Base-by-base conservation (phyloP, 768 basidiomycete genomes). In the Termitomyces sp. region DNA sequence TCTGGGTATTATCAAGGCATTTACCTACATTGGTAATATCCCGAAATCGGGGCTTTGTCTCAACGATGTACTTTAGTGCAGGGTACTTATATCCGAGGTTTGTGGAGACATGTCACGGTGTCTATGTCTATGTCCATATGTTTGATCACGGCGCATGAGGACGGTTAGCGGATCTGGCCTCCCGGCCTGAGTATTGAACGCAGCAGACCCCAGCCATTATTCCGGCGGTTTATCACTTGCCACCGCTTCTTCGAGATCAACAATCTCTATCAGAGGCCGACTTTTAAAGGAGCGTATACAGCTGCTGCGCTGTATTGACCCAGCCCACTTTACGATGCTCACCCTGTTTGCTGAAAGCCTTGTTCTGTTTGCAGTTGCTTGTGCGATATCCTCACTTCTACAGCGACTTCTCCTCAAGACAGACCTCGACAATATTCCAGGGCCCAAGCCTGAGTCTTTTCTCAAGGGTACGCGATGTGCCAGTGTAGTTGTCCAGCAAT, bases 361-460 rank as follows among this genome's bases (percentile, higher is more conserved):
- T n/a, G 13, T 59, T 42, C 22, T 65, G 24, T 58, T 59, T 12
- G 54, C 46, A 16, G 24, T 58, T 24, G 59, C 59, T 20, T 61
- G 57, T 53, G 30, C 52, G 7, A 24, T 57, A 7, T 63, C 61
- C 58, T 59, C 57, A 37, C 20, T 59, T 24, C 45, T 68, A 12
- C 44, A 59, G 18, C 58, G 39, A 20, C 54, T 64, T 43, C 22
- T 67, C 32, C 39, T 55, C 7, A 65, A 64, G 45, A 65, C 62
- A 18, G 66, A 69, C 33, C 62, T 77, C n/a, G 69, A 71, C 46
- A 72, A 74, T 57, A 63, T 74, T 45, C 72, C 72, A 2, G 75
- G 76, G 3, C 76, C 75, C 3, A 56, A 53, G 6, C 61, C 68
- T 3, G 45, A 58, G 2, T 73, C 74, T 0, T 68, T 70, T 47